Percentiles rank a stretch among this genome's conserved stretches.
Conservation (phyloP, 1,139 yeast species). For the Taphrina pruni region DNA sequence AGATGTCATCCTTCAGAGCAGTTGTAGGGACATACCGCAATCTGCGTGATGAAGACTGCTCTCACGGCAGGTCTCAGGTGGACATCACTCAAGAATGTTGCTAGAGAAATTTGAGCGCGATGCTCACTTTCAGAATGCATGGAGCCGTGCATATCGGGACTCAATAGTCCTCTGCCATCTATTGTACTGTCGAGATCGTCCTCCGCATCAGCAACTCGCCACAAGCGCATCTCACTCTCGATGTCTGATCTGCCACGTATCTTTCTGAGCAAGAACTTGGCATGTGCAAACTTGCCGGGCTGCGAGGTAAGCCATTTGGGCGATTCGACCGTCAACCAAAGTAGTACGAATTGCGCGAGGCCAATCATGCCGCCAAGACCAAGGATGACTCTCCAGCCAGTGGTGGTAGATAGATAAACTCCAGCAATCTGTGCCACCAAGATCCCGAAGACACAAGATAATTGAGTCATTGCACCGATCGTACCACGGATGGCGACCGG, state of each 20-base stretch:
- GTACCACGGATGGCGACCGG: slow-evolving; percentile 73
- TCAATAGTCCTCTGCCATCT: background rate
- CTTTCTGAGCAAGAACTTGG: slow-evolving; percentile 52
- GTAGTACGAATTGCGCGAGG: slow-evolving; percentile 56
- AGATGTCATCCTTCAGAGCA: background rate
- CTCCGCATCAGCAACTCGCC: slow-evolving; percentile 21
- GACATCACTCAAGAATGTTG: slow-evolving; percentile 59
- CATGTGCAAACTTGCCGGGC: slow-evolving; percentile 51
- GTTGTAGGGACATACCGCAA: slow-evolving; percentile 53
- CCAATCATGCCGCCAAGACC: slow-evolving; percentile 66
- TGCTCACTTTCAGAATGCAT: background rate
- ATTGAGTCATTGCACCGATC: slow-evolving; percentile 87
- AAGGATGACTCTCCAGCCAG: slow-evolving; percentile 74
- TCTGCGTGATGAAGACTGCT: slow-evolving; percentile 74
- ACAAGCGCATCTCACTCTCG: slow-evolving; percentile 48
- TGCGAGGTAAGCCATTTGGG: slow-evolving; percentile 73
- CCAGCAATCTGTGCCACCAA: slow-evolving; percentile 78
- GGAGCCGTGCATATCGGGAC: background rate
- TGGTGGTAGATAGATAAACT: slow-evolving; percentile 65
- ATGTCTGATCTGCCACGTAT: slow-evolving; percentile 51
- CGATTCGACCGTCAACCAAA: slow-evolving; percentile 68
- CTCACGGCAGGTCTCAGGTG: slow-evolving; percentile 64
- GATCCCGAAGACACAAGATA: slow-evolving; percentile 83
- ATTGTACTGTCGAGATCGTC: background rate
- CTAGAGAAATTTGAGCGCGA: slow-evolving; percentile 41